These are phyloP conservation scores for Diaporthe ilicicola DNA, from an alignment of 2,329 filamentous ascomycete genomes.

Conservation along the genomic window DNA sequence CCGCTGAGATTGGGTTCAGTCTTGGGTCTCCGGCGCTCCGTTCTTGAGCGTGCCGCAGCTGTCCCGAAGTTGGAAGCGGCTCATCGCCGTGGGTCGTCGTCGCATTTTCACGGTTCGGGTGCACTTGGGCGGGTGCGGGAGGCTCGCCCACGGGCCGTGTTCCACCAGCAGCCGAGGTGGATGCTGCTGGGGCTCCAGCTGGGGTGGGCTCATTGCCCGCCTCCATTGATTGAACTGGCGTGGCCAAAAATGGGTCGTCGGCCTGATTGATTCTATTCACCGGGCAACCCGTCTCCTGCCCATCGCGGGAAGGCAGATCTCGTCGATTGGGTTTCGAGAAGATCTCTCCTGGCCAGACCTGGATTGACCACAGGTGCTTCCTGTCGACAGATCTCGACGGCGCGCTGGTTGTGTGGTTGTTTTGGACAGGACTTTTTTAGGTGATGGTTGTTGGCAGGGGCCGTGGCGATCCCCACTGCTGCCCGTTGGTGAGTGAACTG, in stretches of 20 bases:
- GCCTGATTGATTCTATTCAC: constrained; percentile 15
- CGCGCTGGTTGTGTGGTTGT: background rate
- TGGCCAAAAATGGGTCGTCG: background rate
- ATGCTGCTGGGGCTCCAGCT: constrained; percentile 32
- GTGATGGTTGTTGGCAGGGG: background rate
- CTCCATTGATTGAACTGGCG: constrained; percentile 19
- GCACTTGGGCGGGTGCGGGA: background rate
- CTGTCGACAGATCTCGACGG: background rate
- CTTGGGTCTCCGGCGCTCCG: background rate
- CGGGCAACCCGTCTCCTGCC: constrained; percentile 11
- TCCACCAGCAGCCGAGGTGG: constrained; percentile 26
- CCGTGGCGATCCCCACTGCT: background rate
- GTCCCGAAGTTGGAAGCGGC: constrained; percentile 38
- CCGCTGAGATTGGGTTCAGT: background rate
- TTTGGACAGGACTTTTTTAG: background rate
- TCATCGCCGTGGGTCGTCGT: background rate
- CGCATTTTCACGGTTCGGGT: background rate
- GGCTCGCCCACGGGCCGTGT: background rate
- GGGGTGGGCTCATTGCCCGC: constrained; percentile 20
- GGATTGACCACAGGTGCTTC: background rate
- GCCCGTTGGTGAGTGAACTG: background rate
- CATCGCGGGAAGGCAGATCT: background rate
- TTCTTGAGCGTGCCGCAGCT: constrained; percentile 20
- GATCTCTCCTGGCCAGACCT: background rate
- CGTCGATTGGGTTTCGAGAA: background rate